Base-by-base conservation (phyloP, 2,329 filamentous ascomycete genomes). In the Diaporthe helianthi region DNA sequence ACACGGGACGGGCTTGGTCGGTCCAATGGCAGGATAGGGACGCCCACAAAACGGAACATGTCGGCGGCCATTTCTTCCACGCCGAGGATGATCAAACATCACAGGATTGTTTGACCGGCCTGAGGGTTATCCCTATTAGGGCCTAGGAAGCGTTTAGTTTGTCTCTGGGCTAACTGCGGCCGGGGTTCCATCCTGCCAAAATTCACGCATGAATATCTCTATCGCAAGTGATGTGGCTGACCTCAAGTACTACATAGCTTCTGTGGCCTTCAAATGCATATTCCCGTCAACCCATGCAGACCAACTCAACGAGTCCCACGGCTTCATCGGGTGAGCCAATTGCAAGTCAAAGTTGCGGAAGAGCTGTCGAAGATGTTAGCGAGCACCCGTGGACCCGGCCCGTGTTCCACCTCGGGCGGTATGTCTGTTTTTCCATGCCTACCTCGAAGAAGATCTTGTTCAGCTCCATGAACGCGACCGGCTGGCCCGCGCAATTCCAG, bases 361-460 rank as follows among this genome's bases (percentile, higher is more conserved):
- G n/a, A 68, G 33, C 65, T 68, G 24, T 29, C 61, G 4, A 38
- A 65, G 10, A 33, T 13, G 19, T 61, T 17, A 38, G 24, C 9
- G 19, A 60, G 65, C 24, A 12, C 46, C 17, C n/a, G n/a, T n/a
- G n/a, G n/a, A n/a, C n/a, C 26, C 10, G 17, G 19, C 38, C 2
- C 2, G 2, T 1, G 13, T 1, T 22, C 41, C 9, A 17, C 10
- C 2, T 46, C n/a, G 5, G 31, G 29, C 2, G 8, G 5, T 17
- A 9, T 9, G 44, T 47, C n/a, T 47, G 12, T 3, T 24, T 10
- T 13, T 13, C 6, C 8, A 10, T 19, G 24, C 77, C 70, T 72
- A 83, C 81, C 78, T 82, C 79, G 36, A 81, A 77, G 53, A 81
- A 73, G 4, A 78, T 72, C 72, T 83, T 84, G 72, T 81, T 79